Base-by-base conservation (phyloP, 768 basidiomycete genomes). In the Suillus weaverae region DNA sequence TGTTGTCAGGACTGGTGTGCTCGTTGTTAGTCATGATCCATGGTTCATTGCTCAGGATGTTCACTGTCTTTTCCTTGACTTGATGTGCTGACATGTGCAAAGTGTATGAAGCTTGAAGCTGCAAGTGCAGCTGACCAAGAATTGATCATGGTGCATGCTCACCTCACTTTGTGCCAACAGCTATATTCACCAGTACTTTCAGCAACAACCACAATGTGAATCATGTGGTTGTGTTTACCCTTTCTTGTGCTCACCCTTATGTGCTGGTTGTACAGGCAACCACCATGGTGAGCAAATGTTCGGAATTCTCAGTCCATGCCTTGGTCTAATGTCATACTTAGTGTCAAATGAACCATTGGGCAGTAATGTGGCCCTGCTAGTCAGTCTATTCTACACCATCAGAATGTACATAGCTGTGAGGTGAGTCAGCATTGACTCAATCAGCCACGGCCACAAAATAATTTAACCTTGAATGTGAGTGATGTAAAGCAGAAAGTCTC, bases 361-460 rank as follows among this genome's bases (percentile, higher is more conserved):
- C 46, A 48, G 4, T 48, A 48, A 48, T 3, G 6, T 13, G 14
- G 48, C 22, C 22, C 26, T 44, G 50, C 26, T 8, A 51, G 50
- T 32, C 50, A 30, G 16, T 51, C 50, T 51, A 51, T 51, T 51
- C 8, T 51, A 14, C 26, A 51, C 16, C 16, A 1, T 18, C 50
- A 51, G 13, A 51, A 3, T 51, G 62, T 53, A 22, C 57, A 64
- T 26, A 59, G 35, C 20, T 10, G 6, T 20, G 14, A 43, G 39
- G 63, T 32, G 1, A 33, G 20, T 32, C 60, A 62, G 63, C 50
- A 60, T 4, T 4, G 41, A n/a, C 63, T 64, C 9, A 64, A 61
- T 22, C 63, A 64, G 35, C 33, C 30, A 32, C 2, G 13, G 13
- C 11, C 7, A 51, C 26, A 44, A 33, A 35, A 46, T n/a, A 8